Percentiles rank a stretch among this genome's conserved stretches.
Evolutionary conservation across 768 basidiomycete genomes (phyloP).

Genomic region (Lentinus tigrinus): DNA sequence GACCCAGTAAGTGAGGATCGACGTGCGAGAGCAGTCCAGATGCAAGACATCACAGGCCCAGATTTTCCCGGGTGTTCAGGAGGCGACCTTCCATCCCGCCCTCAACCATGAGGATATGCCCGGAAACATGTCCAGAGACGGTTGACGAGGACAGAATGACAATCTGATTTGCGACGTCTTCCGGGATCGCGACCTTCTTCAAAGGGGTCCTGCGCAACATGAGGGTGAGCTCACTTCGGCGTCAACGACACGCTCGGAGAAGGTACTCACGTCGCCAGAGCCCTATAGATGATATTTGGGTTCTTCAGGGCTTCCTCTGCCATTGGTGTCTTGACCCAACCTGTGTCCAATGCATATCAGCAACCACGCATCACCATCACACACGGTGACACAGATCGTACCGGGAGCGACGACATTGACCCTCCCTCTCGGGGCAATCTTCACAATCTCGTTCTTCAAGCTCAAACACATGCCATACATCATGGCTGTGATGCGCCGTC

Average conservation of each 20-base stretch:
- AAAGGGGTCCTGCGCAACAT: slow-evolving; percentile 53
- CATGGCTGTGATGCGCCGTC: slow-evolving; percentile 42
- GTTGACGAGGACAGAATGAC: slow-evolving; percentile 56
- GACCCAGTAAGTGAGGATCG: too few species aligned
- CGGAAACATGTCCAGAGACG: slow-evolving; percentile 70
- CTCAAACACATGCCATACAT: slow-evolving; percentile 71
- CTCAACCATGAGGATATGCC: slow-evolving; percentile 67
- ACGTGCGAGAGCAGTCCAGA: too few species aligned
- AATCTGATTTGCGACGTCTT: slow-evolving; percentile 67
- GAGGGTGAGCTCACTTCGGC: background rate
- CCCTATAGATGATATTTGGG: slow-evolving; percentile 50
- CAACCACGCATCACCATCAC: background rate
- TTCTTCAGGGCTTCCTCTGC: slow-evolving; percentile 57
- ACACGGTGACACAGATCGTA: slow-evolving; percentile 31
- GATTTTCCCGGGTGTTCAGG: slow-evolving; percentile 41
- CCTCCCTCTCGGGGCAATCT: slow-evolving; percentile 66
- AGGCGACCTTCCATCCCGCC: slow-evolving; percentile 80
- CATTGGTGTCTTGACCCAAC: slow-evolving; percentile 59
- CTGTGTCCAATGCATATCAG: background rate
- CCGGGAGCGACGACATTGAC: slow-evolving; percentile 72
- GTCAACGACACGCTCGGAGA: background rate
- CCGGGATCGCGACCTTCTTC: slow-evolving; percentile 62
- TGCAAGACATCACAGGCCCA: slow-evolving; percentile 16
- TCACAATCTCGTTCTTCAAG: slow-evolving; percentile 81
- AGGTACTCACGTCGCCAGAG: slow-evolving; percentile 64